Evolutionary conservation across 2,329 filamentous ascomycete species (phyloP).

Genomic region (Penicillium sp.): DNA sequence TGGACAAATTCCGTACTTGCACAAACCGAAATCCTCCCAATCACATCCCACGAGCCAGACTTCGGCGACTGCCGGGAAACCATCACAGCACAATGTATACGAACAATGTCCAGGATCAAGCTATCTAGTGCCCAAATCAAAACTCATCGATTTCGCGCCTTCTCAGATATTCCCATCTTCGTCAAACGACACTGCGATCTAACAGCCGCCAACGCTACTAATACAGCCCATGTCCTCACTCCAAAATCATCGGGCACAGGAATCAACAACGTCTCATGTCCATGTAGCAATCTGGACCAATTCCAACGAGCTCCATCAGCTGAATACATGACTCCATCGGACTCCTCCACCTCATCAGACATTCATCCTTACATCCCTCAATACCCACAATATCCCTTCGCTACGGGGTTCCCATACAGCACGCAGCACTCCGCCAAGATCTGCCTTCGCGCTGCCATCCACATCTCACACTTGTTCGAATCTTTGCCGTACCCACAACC

Average conservation of each 20-base stretch:
- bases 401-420: slow-evolving; percentile 43
- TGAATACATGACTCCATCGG: slow-evolving; percentile 36
- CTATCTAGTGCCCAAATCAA: slow-evolving; percentile 49
- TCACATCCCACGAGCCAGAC: slow-evolving; percentile 23
- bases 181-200: slow-evolving; percentile 48
- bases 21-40: slow-evolving; percentile 33
- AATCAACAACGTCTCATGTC: slow-evolving; percentile 33
- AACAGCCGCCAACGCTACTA: slow-evolving; percentile 29
- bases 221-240: slow-evolving; percentile 3
- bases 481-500: slow-evolving; percentile 40
- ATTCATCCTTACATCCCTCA: slow-evolving; percentile 28
- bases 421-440: slow-evolving; percentile 43
- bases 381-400: slow-evolving; percentile 30
- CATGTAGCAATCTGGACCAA: slow-evolving; percentile 31
- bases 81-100: slow-evolving; percentile 41
- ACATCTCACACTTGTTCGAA: slow-evolving; percentile 44
- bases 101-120: slow-evolving; percentile 46
- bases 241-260: slow-evolving; percentile 16
- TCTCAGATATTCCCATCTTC: slow-evolving; percentile 48
- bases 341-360: slow-evolving; percentile 34
- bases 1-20: slow-evolving; percentile 40
- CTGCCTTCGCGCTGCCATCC: slow-evolving; percentile 42
- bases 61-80: slow-evolving; percentile 34
- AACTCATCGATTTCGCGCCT: slow-evolving; percentile 48
- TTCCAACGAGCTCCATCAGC: slow-evolving; percentile 29